Percentiles rank a stretch among this genome's conserved stretches.
These are phyloP conservation scores for Coemansia sp. DNA, from an alignment of 192 early-diverging fungal species.

Conservation along the genomic window DNA sequence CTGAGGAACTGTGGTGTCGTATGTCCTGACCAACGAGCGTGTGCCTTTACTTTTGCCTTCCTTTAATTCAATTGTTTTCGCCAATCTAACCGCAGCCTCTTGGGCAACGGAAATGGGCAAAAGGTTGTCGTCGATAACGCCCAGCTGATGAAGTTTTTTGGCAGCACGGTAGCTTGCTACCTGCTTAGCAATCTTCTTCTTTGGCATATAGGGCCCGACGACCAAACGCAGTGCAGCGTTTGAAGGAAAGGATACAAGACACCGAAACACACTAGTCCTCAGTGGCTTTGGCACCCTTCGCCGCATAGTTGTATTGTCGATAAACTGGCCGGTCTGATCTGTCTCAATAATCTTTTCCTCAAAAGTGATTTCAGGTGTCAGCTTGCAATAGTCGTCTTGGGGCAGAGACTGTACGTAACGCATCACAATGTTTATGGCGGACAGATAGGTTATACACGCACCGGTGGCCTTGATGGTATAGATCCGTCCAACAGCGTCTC, in stretches of 20 bases:
- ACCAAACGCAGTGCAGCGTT: conserved; percentile 60
- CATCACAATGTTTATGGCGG: conserved; percentile 61
- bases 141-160: conserved; percentile 61
- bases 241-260: conserved; percentile 56
- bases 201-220: conserved; percentile 52
- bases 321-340: neutral
- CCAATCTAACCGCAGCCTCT: conserved; percentile 2
- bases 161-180: conserved; percentile 67
- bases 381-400: conserved; percentile 55
- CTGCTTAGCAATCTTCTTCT: conserved; percentile 64
- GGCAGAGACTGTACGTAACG: conserved; percentile 74
- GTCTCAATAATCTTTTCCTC: conserved; percentile 4
- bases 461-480: conserved; percentile 63
- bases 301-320: neutral
- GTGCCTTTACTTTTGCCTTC: conserved; percentile 19
- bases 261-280: conserved; percentile 26
- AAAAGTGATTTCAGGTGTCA: conserved; percentile 55
- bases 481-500: conserved; percentile 37
- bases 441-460: conserved; percentile 68
- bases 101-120: conserved; percentile 48
- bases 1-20: conserved; percentile 13
- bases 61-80: too few species aligned
- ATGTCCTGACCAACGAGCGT: conserved; percentile 12
- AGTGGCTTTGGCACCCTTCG: conserved; percentile 10
- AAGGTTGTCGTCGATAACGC: conserved; percentile 73